phyloP scores from a whole-genome alignment of 345 rosid species.

The Populus euphratica region DNA sequence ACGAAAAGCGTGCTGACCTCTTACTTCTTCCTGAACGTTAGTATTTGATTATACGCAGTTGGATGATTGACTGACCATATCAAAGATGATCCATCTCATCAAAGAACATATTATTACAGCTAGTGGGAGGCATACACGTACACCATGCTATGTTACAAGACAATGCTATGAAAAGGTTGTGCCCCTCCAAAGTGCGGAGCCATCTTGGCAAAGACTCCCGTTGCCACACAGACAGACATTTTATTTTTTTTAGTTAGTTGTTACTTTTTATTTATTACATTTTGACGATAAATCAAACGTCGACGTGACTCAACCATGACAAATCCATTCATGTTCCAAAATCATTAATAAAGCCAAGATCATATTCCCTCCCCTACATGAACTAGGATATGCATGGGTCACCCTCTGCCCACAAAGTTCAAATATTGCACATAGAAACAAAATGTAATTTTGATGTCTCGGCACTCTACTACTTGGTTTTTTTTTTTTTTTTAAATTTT shows the following conservation, averaged over 20 bases:
- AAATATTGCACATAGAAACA: not conserved
- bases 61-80: not conserved
- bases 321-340: slow-evolving; percentile 10
- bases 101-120: not conserved
- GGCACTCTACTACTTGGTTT: no score
- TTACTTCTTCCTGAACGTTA: not conserved
- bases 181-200: not conserved
- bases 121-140: not conserved
- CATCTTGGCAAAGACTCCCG: slow-evolving; percentile 3
- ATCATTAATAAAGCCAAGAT: slow-evolving; percentile 11
- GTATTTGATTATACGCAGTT: not conserved
- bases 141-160: not conserved
- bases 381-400: slow-evolving; percentile 10
- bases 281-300: slow-evolving; percentile 35
- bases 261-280: not conserved
- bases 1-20: not conserved
- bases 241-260: not conserved
- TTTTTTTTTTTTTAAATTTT: no score
- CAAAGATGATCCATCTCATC: slow-evolving; percentile 4
- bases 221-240: not conserved
- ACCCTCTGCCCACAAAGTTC: not conserved
- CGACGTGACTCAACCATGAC: slow-evolving; percentile 57
- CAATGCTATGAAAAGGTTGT: not conserved
- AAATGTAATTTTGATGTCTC: not conserved
- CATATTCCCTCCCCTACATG: slow-evolving; percentile 1